Conservation (phyloP, 768 basidiomycete genomes). For the Lactifluus rugatus region DNA sequence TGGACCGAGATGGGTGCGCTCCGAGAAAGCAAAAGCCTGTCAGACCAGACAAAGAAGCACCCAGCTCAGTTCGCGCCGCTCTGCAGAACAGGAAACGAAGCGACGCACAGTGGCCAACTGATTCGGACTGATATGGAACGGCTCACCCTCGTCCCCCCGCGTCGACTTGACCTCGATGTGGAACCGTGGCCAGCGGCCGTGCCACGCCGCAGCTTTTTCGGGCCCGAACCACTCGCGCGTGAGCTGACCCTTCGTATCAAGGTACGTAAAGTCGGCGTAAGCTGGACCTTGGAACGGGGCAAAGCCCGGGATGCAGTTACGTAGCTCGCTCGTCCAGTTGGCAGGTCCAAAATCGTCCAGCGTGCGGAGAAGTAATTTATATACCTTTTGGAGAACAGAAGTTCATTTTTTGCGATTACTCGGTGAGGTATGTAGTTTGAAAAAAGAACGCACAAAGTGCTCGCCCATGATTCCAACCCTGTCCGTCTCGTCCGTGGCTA, state of each 20-base stretch:
- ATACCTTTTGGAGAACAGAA: slow-evolving; percentile 10
- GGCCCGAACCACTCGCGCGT: slow-evolving; percentile 20
- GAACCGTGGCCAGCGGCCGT: slow-evolving; percentile 22
- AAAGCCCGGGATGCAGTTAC: slow-evolving; percentile 16
- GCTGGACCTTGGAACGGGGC: slow-evolving; percentile 13
- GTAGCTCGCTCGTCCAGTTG: slow-evolving; percentile 26
- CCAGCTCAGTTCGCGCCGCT: background rate
- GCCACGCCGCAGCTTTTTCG: slow-evolving; percentile 16
- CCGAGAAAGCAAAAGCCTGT: background rate
- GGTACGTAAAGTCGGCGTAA: slow-evolving; percentile 23
- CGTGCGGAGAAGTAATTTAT: slow-evolving; percentile 2
- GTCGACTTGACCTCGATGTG: slow-evolving; percentile 27
- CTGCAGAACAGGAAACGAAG: background rate
- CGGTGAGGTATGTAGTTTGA: background rate
- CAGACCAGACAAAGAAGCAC: background rate
- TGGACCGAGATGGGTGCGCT: background rate
- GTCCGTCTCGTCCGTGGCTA: slow-evolving; percentile 4
- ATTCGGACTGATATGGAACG: slow-evolving; percentile 23
- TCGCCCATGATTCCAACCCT: slow-evolving; percentile 20
- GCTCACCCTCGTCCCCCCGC: slow-evolving; percentile 7
- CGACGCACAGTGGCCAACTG: slow-evolving; percentile 22
- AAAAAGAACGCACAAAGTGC: slow-evolving; percentile 11
- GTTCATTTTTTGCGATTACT: background rate
- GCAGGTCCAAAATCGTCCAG: slow-evolving; percentile 20
- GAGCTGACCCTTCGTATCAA: slow-evolving; percentile 20